Evolutionary conservation across 352 stramenopile genomes (phyloP), one percentile per base, ranked within the genome.

Genomic region (Phytophthora sp.): DNA sequence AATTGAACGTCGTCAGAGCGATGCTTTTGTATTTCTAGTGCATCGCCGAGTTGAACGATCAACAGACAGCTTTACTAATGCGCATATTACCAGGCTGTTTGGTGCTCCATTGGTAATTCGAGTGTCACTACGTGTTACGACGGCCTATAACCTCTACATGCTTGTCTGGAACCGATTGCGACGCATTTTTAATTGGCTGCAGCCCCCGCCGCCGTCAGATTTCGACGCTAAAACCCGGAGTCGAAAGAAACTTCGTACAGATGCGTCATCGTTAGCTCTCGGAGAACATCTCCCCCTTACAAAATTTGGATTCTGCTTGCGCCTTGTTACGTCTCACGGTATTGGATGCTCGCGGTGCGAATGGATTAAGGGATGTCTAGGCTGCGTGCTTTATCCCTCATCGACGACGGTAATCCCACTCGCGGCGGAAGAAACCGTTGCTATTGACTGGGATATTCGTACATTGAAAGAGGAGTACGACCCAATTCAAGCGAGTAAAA

Each of bases 361-460:
- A 34, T 97, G 90, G 90, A 66, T 96, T 1, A 76, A 93, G 59
- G 87, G 86, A 2, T 97, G 90, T 54, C 76, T 94, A 8, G 90
- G 90, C 5, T 97, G 90, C 39, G 48, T 96, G 42, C 77, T 97
- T 13, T 18, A 86, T 5, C 87, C 88, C 15, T 89, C 87, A 9
- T 55, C 63, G 20, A 49, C 67, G 2, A 72, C 58, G 0, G 32
- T 73, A 4, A 72, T 94, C 6, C 52, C 74, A 5, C 63, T 96
- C 7, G 67, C 83, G 9, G 82, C 79, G 0, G 85, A 93, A 31
- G 83, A 95, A 68, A 96, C 89, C 0, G 78, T 97, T 18, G 82
- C 88, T 1, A 95, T 97, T 32, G 90, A 97, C 48, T 97, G 90
- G 90, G 88, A 95, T 51, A 92, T 92, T n/a, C 77, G 77, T 11